These are phyloP conservation scores for Nelumbo lutea DNA, from an alignment of 164 flowering plant species.

Conservation along the genomic window DNA sequence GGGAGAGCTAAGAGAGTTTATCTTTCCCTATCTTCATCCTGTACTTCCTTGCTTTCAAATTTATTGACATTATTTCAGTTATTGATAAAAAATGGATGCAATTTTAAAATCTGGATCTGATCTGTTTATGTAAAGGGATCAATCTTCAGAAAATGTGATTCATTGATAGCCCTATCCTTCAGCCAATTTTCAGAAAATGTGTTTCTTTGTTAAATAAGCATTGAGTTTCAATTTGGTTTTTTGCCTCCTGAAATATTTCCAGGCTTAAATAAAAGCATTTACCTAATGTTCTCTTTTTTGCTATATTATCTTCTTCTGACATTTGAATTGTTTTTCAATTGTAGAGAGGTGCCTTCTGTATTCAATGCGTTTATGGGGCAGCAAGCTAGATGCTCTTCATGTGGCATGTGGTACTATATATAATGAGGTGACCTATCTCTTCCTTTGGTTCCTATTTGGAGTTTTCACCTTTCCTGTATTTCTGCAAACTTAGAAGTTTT, in stretches of 20 bases:
- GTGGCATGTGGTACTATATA: conserved; percentile 94
- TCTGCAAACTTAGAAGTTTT: no score
- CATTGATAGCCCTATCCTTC: no score
- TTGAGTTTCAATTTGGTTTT: not conserved
- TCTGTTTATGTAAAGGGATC: no score
- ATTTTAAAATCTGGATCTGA: no score
- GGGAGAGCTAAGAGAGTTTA: no score
- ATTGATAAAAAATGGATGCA: no score
- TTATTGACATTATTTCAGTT: no score
- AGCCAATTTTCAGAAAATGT: no score
- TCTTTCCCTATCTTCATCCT: no score
- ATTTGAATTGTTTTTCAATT: conserved; percentile 4
- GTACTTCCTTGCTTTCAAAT: no score
- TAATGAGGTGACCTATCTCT: conserved; percentile 63
- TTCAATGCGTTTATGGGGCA: conserved; percentile 89
- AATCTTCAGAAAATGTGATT: no score
- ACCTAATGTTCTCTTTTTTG: not conserved
- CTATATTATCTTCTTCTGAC: not conserved
- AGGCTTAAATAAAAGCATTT: conserved; percentile 1
- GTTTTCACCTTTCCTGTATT: not conserved
- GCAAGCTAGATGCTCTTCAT: conserved; percentile 41
- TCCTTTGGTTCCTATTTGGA: not conserved
- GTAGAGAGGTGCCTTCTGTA: conserved; percentile 83
- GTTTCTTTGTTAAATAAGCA: not conserved
- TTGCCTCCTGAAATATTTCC: not conserved